Conservation (phyloP, 352 stramenopile species). For the Phytopythium chamaehyphon region DNA sequence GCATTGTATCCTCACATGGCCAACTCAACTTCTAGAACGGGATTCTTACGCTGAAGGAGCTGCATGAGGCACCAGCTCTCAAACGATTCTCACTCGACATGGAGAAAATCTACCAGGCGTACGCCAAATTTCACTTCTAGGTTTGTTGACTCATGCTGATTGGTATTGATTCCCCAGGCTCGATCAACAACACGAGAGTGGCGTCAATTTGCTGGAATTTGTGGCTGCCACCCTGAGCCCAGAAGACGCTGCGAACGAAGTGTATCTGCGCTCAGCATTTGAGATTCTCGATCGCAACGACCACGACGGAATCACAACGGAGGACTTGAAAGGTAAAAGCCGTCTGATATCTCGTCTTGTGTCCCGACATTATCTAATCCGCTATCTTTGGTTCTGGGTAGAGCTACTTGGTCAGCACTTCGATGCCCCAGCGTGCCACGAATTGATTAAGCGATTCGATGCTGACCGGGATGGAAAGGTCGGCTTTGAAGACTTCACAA, state of each 20-base stretch:
- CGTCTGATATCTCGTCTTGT: no score
- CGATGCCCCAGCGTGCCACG: slow-evolving; percentile 38
- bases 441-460: slow-evolving; percentile 65
- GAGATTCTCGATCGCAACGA: slow-evolving; percentile 61
- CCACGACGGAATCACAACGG: slow-evolving; percentile 46
- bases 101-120: slow-evolving; percentile 60
- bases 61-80: slow-evolving; percentile 39
- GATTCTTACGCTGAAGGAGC: slow-evolving; percentile 61
- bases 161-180: slow-evolving; percentile 27
- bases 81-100: slow-evolving; percentile 63
- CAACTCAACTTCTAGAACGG: slow-evolving; percentile 32
- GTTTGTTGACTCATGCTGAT: slow-evolving; percentile 6
- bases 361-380: no score
- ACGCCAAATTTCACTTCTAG: slow-evolving; percentile 13
- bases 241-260: slow-evolving; percentile 53
- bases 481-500: slow-evolving; percentile 65
- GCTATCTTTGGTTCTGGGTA: no score
- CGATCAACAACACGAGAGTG: slow-evolving; percentile 68
- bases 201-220: slow-evolving; percentile 78
- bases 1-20: neutral
- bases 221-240: slow-evolving; percentile 63
- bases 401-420: slow-evolving; percentile 61
- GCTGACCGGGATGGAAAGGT: slow-evolving; percentile 64
- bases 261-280: slow-evolving; percentile 51
- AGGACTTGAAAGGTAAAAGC: slow-evolving; percentile 48